Base-by-base conservation (phyloP, 177 flowering plant species). In the Vitis hybrid region DNA sequence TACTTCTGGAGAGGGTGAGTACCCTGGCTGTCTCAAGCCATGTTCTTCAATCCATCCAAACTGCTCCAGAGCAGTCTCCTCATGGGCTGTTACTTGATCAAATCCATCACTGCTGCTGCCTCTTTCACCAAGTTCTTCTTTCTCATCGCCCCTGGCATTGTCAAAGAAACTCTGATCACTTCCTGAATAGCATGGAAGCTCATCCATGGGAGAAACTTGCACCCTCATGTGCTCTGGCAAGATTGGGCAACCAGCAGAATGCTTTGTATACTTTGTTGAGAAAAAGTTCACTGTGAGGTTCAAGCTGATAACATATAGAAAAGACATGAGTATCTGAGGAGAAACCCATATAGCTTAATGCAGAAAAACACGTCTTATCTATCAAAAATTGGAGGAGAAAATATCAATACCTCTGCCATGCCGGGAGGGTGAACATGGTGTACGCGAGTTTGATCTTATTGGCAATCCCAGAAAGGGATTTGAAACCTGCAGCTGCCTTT, bases 401-500 rank as follows among this genome's bases (percentile, higher is more conserved):
- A 18, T 3, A 6, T 48, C 49, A 23, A 70, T 82, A 92, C 98
- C 87, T 83, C 56, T 86, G 74, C 98, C 98, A 94, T n/a, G 91
- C 52, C 1, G 89, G 91, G 55, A 94, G 91, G 30, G 81, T 85
- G 58, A 94, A 95, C 99, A 94, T 94, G 57, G 91, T 82, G 71
- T 81, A 88, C 1, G 89, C 99, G 52, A 94, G 87, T 79, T 91
- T 93, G 65, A 94, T 81, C 78, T 91, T 89, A 68, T 81, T 89
- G 68, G 88, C 84, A 45, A 93, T 71, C 50, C 99, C 98, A 50
- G 90, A 74, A 1, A 90, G 78, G 11, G 94, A 84, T 77, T 90
- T 91, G 50, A 92, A 87, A 70, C 68, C 73, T 18, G 84, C 81
- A 74, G 99, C 98, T 60, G 94, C 93, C 26, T 83, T 65, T 75